Base-by-base conservation (phyloP, 2,329 filamentous ascomycete species). In the Myotisia sp. region DNA sequence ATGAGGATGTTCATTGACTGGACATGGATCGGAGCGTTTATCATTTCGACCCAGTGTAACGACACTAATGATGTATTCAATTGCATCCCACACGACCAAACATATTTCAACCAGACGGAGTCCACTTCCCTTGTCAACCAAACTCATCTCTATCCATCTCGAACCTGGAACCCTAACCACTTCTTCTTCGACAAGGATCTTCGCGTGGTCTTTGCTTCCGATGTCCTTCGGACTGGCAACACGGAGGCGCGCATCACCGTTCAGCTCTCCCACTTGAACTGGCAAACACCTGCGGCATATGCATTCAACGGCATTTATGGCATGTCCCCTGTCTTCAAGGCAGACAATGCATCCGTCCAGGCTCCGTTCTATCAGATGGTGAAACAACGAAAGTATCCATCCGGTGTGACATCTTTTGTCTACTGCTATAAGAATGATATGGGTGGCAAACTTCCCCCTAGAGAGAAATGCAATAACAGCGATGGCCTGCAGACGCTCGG, bases 401-500 rank as follows among this genome's bases (percentile, higher is more conserved):
- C 38, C 28, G 21, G 29, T 24, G 10, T 34, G 27, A 29, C 29
- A 3, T 40, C 42, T 17, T 43, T 43, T 29, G 35, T 44, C 19
- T 44, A 43, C 19, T 44, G 42, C 39, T 44, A 44, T 20, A 36
- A 42, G 6, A 40, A 42, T 26, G 39, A 40, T 8, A 18, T 34
- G 13, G 43, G 44, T 12, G 28, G 17, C 10, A 30, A 26, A 8
- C 29, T 24, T 14, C 35, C 35, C 2, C n/a, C 29, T 13, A 44
- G 43, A 27, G 30, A 23, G 8, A 38, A 32, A 7, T 45, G 43
- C 33, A 35, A 32, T 23, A 40, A 40, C 14, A 26, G 36, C 27
- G 43, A 45, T 24, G 43, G 29, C 26, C 17, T 44, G 12, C 43
- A 45, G 31, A 44, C 42, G 8, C 32, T 45, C 16, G 43, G 43